A percentile compares a stretch with the other conserved stretches of the same genome.
phyloP scores from a whole-genome alignment of 1,284 basidiomycete species.

The Salmacisia buchloeana region DNA sequence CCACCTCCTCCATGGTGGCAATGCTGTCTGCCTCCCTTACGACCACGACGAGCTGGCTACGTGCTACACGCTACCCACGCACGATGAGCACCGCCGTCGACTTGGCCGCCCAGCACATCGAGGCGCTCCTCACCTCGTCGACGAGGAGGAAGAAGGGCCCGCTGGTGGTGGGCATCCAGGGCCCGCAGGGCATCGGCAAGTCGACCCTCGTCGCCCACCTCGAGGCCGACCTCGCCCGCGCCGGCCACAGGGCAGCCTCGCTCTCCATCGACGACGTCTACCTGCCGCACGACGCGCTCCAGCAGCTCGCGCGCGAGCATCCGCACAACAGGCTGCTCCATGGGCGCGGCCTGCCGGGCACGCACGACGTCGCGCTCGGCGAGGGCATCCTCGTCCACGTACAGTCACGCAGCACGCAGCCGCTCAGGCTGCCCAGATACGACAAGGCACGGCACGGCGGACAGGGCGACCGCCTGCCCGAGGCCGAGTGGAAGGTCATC shows the following conservation, averaged over 20 bases:
- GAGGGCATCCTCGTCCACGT: conserved; percentile 57
- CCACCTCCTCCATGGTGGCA: too few relatives aligned
- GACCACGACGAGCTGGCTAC: too few relatives aligned
- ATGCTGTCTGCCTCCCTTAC: too few relatives aligned
- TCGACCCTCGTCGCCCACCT: not conserved
- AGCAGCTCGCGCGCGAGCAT: conserved; percentile 57
- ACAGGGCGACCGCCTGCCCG: conserved; percentile 69
- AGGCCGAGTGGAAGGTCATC: conserved; percentile 43
- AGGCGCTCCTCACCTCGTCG: too few relatives aligned
- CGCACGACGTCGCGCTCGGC: conserved; percentile 71
- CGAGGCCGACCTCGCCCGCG: not conserved
- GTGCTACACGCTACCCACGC: too few relatives aligned
- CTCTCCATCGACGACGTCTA: conserved; percentile 62
- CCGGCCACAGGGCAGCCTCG: not conserved
- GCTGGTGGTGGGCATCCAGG: conserved; percentile 68
- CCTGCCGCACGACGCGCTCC: conserved; percentile 63
- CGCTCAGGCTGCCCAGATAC: conserved; percentile 69
- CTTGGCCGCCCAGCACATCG: too few relatives aligned
- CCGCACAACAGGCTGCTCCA: conserved; percentile 64
- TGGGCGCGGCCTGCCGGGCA: conserved; percentile 79
- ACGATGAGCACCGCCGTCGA: too few relatives aligned
- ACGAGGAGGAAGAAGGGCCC: too few relatives aligned
- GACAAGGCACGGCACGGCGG: conserved; percentile 77
- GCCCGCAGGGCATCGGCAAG: conserved; percentile 61
- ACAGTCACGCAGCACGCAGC: conserved; percentile 10